phyloP scores from a whole-genome alignment of 805 yeast genomes.

The Metschnikowia vanudenii region DNA sequence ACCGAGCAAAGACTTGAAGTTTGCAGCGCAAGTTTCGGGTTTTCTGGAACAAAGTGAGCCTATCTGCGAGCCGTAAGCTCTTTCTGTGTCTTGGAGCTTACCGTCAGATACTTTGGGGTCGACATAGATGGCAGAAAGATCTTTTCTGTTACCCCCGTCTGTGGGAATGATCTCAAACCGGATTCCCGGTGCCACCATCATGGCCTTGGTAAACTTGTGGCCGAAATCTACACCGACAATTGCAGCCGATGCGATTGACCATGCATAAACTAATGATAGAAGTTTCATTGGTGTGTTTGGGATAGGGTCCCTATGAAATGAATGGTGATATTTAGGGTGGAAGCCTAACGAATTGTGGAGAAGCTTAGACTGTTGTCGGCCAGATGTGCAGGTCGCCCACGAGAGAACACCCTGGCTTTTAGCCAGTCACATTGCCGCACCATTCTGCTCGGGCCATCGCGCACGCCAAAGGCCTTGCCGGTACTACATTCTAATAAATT shows the following conservation, averaged over 20 bases:
- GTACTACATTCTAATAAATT: too few relatives aligned
- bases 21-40: slow-evolving; percentile 67
- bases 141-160: slow-evolving; percentile 89
- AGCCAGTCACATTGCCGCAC: background rate
- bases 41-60: slow-evolving; percentile 65
- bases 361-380: slow-evolving; percentile 5
- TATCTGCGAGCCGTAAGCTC: slow-evolving; percentile 79
- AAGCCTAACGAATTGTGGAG: slow-evolving; percentile 7
- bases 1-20: slow-evolving; percentile 73
- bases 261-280: slow-evolving; percentile 11
- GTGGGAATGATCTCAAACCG: slow-evolving; percentile 86
- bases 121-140: slow-evolving; percentile 73
- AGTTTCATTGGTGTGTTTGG: slow-evolving; percentile 15
- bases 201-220: slow-evolving; percentile 81
- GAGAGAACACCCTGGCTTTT: slow-evolving; percentile 15
- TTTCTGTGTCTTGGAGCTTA: slow-evolving; percentile 49
- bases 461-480: background rate
- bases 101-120: slow-evolving; percentile 33
- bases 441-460: background rate
- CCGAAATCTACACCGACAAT: slow-evolving; percentile 89
- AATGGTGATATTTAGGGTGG: background rate
- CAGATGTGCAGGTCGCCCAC: slow-evolving; percentile 6
- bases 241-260: slow-evolving; percentile 46
- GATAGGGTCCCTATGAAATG: background rate
- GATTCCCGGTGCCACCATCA: slow-evolving; percentile 85